Evolutionary conservation across 129 eudicot species (phyloP).

Genomic region (Solidago caesia): DNA sequence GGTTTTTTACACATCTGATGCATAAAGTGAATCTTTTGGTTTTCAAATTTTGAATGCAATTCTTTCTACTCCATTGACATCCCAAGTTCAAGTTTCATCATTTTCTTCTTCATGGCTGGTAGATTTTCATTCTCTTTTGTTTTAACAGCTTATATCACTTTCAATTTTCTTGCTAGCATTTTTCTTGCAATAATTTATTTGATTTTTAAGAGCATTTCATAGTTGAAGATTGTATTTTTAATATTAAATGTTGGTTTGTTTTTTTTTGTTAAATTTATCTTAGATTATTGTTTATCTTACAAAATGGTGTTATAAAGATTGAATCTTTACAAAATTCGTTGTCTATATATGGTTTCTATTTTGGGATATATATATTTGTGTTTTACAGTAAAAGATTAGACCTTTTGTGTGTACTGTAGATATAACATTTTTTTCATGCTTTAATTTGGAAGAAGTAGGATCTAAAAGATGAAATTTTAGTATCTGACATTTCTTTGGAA

Average conservation of each 20-base stretch:
- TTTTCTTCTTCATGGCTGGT: not conserved
- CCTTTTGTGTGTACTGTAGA: not conserved
- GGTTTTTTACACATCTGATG: not conserved
- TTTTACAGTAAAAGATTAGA: not conserved
- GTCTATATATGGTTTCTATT: not conserved
- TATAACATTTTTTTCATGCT: not conserved
- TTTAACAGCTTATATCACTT: not conserved
- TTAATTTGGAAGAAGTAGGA: not conserved
- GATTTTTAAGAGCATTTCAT: not conserved
- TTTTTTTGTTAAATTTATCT: not conserved
- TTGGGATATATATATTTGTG: not conserved
- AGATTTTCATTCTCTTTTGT: not conserved
- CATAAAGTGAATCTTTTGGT: not conserved
- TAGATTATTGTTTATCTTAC: not conserved
- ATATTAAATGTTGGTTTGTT: not conserved
- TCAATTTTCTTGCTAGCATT: not conserved
- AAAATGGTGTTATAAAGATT: not conserved
- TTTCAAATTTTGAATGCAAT: conserved; percentile 3
- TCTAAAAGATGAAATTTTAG: not conserved
- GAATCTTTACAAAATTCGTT: not conserved
- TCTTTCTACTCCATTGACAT: not conserved
- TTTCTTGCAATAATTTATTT: not conserved
- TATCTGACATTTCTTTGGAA: not conserved
- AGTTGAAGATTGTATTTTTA: not conserved
- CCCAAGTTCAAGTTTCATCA: not conserved